Conservation (phyloP, 208 protist species). For the Crithidia sp. region DNA sequence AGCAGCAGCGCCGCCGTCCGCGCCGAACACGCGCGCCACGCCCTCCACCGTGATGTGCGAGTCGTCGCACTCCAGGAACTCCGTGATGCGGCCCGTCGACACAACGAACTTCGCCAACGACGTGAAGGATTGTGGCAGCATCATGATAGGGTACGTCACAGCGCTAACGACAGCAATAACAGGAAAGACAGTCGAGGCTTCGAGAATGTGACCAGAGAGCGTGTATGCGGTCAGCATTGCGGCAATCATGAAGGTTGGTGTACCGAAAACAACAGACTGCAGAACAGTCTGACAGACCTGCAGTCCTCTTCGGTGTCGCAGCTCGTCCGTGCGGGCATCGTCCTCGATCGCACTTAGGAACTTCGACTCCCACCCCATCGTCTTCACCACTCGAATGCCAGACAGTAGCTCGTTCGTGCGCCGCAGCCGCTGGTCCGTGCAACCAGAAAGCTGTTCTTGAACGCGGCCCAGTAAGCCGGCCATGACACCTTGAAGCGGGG, state of each 20-base stretch:
- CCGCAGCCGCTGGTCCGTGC: slow-evolving; percentile 88
- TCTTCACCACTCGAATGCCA: slow-evolving; percentile 92
- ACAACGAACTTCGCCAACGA: slow-evolving; percentile 67
- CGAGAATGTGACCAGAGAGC: slow-evolving; percentile 52
- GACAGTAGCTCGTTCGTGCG: slow-evolving; percentile 91
- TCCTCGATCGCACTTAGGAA: slow-evolving; percentile 49
- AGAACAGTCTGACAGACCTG: slow-evolving; percentile 34
- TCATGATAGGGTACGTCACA: slow-evolving; percentile 75
- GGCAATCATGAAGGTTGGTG: slow-evolving; percentile 56
- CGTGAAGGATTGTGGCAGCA: slow-evolving; percentile 72
- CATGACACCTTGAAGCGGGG: slow-evolving; percentile 71
- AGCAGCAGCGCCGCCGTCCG: not conserved
- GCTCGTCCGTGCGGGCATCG: slow-evolving; percentile 44
- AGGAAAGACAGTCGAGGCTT: slow-evolving; percentile 79
- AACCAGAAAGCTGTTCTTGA: slow-evolving; percentile 27
- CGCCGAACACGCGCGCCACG: slow-evolving; percentile 4
- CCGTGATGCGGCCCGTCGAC: slow-evolving; percentile 66
- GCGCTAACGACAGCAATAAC: slow-evolving; percentile 77
- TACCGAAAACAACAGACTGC: slow-evolving; percentile 45
- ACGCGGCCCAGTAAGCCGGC: slow-evolving; percentile 32
- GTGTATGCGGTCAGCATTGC: slow-evolving; percentile 53
- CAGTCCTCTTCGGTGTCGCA: slow-evolving; percentile 33
- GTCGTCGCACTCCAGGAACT: slow-evolving; percentile 72
- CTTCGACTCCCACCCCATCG: slow-evolving; percentile 90
- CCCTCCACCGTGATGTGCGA: slow-evolving; percentile 21